These are phyloP conservation scores for Gossypium aridum DNA, from an alignment of 441 rosid species.

Conservation along the genomic window DNA sequence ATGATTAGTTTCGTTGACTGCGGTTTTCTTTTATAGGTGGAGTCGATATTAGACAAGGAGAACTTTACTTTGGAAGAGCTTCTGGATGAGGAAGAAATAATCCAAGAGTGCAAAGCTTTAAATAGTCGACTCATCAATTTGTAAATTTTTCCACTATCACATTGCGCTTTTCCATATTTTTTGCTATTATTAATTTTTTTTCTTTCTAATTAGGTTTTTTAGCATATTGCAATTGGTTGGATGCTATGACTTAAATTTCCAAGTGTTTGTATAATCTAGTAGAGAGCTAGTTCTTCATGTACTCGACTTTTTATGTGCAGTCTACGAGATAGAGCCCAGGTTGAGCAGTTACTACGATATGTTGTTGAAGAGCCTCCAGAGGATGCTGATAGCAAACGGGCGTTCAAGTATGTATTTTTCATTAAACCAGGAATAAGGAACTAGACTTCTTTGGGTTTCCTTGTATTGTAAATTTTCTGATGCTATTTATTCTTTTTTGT, in stretches of 20 bases:
- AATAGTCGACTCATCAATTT: constrained; percentile 87
- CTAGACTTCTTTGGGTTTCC: constrained; percentile 1
- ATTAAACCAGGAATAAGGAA: neutral
- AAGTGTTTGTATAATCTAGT: neutral
- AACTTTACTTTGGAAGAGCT: constrained; percentile 91
- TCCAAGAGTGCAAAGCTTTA: constrained; percentile 96
- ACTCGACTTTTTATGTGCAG: constrained; percentile 31
- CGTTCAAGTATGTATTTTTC: constrained; percentile 68
- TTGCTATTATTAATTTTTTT: neutral
- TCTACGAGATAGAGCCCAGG: constrained; percentile 66
- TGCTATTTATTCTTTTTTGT: constrained; percentile 10
- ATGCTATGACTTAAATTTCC: neutral
- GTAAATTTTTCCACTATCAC: constrained; percentile 31
- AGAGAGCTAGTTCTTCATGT: neutral
- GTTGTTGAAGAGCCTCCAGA: constrained; percentile 74
- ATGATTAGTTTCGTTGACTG: neutral
- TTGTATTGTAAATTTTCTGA: neutral
- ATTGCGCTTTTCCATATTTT: neutral
- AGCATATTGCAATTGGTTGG: neutral
- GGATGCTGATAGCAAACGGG: constrained; percentile 73
- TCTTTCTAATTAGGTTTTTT: neutral
- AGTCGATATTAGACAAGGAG: constrained; percentile 78
- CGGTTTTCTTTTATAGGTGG: constrained; percentile 50
- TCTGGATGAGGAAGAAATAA: constrained; percentile 93
- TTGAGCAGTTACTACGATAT: constrained; percentile 68